A percentile compares a stretch with the other conserved stretches of the same genome.
Conservation (phyloP, 768 basidiomycete genomes). For the Kwoniella pini region DNA sequence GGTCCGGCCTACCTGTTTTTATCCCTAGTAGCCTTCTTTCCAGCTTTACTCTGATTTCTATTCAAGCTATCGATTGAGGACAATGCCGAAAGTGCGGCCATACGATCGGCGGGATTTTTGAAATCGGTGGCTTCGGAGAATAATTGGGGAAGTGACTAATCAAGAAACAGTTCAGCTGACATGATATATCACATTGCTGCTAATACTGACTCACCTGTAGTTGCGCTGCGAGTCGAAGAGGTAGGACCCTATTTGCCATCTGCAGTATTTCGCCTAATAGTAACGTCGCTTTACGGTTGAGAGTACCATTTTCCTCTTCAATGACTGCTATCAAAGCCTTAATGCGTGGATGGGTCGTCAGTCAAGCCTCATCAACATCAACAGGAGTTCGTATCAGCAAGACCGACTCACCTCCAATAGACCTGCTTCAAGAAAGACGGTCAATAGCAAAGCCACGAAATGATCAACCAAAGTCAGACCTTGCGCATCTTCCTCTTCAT, state of each 20-base stretch:
- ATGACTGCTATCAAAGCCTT: slow-evolving; percentile 84
- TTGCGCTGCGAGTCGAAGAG: slow-evolving; percentile 73
- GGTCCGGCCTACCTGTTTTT: slow-evolving; percentile 10
- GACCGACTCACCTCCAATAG: slow-evolving; percentile 70
- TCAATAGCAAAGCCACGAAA: slow-evolving; percentile 79
- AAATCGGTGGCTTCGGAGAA: slow-evolving; percentile 81
- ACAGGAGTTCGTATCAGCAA: not conserved
- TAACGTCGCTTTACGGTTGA: slow-evolving; percentile 83
- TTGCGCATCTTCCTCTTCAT: slow-evolving; percentile 55
- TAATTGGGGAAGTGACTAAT: slow-evolving; percentile 75
- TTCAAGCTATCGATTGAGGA: slow-evolving; percentile 90
- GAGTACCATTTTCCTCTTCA: slow-evolving; percentile 64
- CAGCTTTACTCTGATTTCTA: slow-evolving; percentile 75
- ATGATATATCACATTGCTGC: not conserved
- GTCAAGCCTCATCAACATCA: not conserved
- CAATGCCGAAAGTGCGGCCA: slow-evolving; percentile 79
- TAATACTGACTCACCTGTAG: slow-evolving; percentile 66
- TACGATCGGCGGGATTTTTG: slow-evolving; percentile 70
- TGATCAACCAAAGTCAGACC: slow-evolving; percentile 85
- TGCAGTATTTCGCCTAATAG: slow-evolving; percentile 89
- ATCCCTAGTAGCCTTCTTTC: slow-evolving; percentile 42
- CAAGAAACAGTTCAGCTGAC: not conserved
- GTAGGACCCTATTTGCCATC: slow-evolving; percentile 82
- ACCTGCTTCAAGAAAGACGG: slow-evolving; percentile 82
- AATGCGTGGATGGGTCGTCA: not conserved